These are phyloP conservation scores for Postia placenta DNA, from an alignment of 768 basidiomycete genomes.

Conservation along the genomic window DNA sequence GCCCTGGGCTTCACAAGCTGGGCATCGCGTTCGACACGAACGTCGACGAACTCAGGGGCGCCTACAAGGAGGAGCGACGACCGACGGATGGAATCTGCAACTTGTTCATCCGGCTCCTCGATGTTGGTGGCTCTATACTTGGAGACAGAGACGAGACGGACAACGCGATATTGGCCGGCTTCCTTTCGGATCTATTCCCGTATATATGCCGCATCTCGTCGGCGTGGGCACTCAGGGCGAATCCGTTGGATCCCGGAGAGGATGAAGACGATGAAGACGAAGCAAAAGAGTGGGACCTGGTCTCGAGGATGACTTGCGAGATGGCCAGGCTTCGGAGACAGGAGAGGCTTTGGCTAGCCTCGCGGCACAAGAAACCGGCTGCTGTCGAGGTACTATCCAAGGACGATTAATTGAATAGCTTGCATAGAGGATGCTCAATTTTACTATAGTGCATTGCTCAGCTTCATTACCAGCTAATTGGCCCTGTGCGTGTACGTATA, in stretches of 20 bases:
- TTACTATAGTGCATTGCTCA: too few relatives aligned
- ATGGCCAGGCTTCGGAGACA: slow-evolving; percentile 8
- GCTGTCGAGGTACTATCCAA: too few relatives aligned
- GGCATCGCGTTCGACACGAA: slow-evolving; percentile 7
- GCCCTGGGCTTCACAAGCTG: slow-evolving; percentile 2
- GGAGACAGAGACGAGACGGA: not conserved
- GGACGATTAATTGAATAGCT: too few relatives aligned
- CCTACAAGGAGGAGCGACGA: slow-evolving; percentile 1
- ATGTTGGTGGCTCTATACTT: slow-evolving; percentile 1
- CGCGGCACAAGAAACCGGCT: not conserved
- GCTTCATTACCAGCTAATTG: too few relatives aligned
- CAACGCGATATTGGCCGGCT: slow-evolving; percentile 4
- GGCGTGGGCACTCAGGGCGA: not conserved
- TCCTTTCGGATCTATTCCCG: slow-evolving; percentile 12
- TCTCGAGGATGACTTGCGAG: slow-evolving; percentile 2
- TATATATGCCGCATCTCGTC: not conserved
- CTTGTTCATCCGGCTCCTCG: not conserved
- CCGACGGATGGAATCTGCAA: slow-evolving; percentile 3
- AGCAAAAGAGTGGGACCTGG: slow-evolving; percentile 1
- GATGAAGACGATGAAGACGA: not conserved
- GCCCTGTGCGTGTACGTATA: too few relatives aligned
- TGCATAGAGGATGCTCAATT: too few relatives aligned
- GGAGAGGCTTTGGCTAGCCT: slow-evolving; percentile 3
- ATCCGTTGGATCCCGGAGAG: not conserved
- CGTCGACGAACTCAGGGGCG: slow-evolving; percentile 5